A percentile compares a stretch with the other conserved stretches of the same genome.
These are phyloP conservation scores for Galerina sulciceps DNA, from an alignment of 768 basidiomycete genomes.

Conservation along the genomic window DNA sequence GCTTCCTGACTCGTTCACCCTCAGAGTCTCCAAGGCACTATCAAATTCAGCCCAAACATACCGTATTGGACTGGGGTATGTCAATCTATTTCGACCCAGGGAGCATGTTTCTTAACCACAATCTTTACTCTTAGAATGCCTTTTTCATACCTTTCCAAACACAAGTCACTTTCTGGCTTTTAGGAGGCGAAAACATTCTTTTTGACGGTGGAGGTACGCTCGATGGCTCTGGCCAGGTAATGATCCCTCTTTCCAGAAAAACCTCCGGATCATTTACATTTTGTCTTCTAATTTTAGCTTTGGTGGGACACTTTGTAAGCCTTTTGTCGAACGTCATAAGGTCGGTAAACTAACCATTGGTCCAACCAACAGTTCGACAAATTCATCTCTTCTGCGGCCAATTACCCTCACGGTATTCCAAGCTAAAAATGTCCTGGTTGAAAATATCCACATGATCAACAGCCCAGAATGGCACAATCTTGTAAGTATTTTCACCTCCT, in stretches of 20 bases:
- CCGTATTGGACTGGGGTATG: slow-evolving; percentile 57
- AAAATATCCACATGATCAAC: slow-evolving; percentile 52
- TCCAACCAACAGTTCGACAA: slow-evolving; percentile 36
- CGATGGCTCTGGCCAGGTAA: slow-evolving; percentile 66
- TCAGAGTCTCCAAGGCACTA: slow-evolving; percentile 53
- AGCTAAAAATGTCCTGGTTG: slow-evolving; percentile 49
- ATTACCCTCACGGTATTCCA: slow-evolving; percentile 60
- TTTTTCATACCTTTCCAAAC: slow-evolving; percentile 59
- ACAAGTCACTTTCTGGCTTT: slow-evolving; percentile 57
- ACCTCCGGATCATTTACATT: neutral
- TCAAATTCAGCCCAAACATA: slow-evolving; percentile 54
- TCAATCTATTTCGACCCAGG: neutral
- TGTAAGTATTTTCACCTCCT: slow-evolving; percentile 25
- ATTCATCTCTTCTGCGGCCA: slow-evolving; percentile 53
- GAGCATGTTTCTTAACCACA: neutral
- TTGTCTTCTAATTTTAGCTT: slow-evolving; percentile 30
- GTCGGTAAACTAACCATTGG: neutral
- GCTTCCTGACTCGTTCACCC: neutral
- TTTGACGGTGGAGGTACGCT: slow-evolving; percentile 66
- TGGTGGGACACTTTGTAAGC: slow-evolving; percentile 60
- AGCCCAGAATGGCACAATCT: slow-evolving; percentile 59
- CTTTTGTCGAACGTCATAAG: neutral
- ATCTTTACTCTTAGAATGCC: slow-evolving; percentile 40
- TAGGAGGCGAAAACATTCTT: slow-evolving; percentile 52
- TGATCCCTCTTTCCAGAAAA: neutral